Base-by-base conservation (phyloP, 164 flowering plant species). In the Dillenia turbinata region DNA sequence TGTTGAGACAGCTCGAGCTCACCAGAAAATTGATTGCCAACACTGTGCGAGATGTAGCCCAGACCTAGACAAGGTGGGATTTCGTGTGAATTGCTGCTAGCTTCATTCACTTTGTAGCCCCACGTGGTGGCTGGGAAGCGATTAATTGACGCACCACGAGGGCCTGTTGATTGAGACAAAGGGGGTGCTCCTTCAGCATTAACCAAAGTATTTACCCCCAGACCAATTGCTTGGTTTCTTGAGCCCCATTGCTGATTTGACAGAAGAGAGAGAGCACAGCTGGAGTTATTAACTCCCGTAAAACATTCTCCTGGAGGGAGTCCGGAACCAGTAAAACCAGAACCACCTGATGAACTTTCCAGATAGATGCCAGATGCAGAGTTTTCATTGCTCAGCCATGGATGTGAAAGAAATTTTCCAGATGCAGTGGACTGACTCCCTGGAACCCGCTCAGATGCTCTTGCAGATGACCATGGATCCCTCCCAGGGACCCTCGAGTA, bases 241-340 rank as follows among this genome's bases (percentile, higher is more conserved):
- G 81, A 76, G 78, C 69, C 80, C 89, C 89, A 85, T 58, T 79
- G 76, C 64, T 83, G 85, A 69, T 71, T 80, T 88, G 98, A 88
- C 96, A 92, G 98, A 92, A 92, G 98, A 92, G 98, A 88, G 96
- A 89, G 98, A 92, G 96, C 98, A 92, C 98, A 73, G 80, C 75
- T 71, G 16, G 96, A 85, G 86, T 85, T 84, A 2, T 87, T 50
- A 61, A 77, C 84, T 74, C 85, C 87, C 5, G 79, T 56, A 56
- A 71, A 77, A 79, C 81, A 76, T 70, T 80, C 90, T 54, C 77
- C 80, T 0, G 82, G 57, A 71, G 86, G 76, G 69, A 75, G 66
- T 56, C 76, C 71, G 5, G 79, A 61, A 79, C 77, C 54, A 12
- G 83, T 56, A 54, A 77, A 77, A 49, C 70, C 53, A 13, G 78